Percentiles rank a stretch among this genome's conserved stretches.
These are phyloP conservation scores for Penicillium occitanis DNA, from an alignment of 2,329 filamentous ascomycete species.

Conservation along the genomic window DNA sequence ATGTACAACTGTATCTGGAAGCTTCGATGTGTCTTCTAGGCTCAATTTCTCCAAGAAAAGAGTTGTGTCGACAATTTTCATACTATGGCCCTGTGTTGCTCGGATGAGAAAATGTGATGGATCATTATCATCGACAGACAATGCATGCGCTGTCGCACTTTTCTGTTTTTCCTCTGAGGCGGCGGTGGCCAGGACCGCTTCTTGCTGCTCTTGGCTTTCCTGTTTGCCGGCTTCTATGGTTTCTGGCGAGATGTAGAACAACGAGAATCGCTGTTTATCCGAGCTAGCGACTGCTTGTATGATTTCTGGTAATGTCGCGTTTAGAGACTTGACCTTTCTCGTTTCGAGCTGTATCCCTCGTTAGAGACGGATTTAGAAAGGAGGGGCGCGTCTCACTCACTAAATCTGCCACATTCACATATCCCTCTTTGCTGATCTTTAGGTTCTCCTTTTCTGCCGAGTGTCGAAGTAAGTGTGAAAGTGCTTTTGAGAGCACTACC, in stretches of 20 bases:
- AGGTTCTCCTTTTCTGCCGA: slow-evolving; percentile 61
- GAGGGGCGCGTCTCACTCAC: slow-evolving; percentile 38
- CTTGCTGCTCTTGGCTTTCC: slow-evolving; percentile 23
- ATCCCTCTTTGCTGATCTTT: slow-evolving; percentile 59
- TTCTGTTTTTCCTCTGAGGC: slow-evolving; percentile 33
- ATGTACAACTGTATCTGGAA: slow-evolving; percentile 73
- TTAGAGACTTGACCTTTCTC: slow-evolving; percentile 63
- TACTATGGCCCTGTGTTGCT: slow-evolving; percentile 91
- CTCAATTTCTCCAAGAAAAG: slow-evolving; percentile 69
- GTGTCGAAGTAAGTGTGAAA: slow-evolving; percentile 57
- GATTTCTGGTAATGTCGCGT: slow-evolving; percentile 75
- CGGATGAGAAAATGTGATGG: slow-evolving; percentile 79
- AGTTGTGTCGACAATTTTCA: slow-evolving; percentile 69
- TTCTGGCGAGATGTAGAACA: slow-evolving; percentile 58
- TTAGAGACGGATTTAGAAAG: not conserved
- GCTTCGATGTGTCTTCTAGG: slow-evolving; percentile 31
- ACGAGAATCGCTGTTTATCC: slow-evolving; percentile 86
- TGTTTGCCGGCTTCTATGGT: slow-evolving; percentile 20
- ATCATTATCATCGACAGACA: slow-evolving; percentile 45
- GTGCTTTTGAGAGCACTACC: slow-evolving; percentile 43
- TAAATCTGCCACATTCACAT: slow-evolving; percentile 59
- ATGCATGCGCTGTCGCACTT: slow-evolving; percentile 37
- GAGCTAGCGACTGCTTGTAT: slow-evolving; percentile 67
- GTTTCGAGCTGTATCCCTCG: slow-evolving; percentile 52
- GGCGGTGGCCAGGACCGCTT: slow-evolving; percentile 28